Base-by-base conservation (phyloP, 176 grass and related monocot species). In the Oropetium thomaeum region DNA sequence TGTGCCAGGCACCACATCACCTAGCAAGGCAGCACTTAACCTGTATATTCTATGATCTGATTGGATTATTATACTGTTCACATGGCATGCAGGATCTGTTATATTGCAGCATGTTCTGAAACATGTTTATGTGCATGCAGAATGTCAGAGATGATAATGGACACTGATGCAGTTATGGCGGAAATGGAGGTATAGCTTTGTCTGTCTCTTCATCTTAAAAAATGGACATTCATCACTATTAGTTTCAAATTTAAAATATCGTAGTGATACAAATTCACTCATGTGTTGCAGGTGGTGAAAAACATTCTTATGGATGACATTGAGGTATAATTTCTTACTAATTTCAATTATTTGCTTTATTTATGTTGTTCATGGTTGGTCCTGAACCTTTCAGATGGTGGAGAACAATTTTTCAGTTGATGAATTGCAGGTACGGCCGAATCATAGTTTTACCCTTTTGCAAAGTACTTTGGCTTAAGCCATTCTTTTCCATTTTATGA, bases 171-270 rank as follows among this genome's bases (percentile, higher is more conserved):
- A 59, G 40, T 66, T 27, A 61, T 48, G 52, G n/a, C 33, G 30
- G 76, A 31, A 59, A 61, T 85, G 17, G 68, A 79, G 69, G 83
- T 85, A 73, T 34, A 64, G 26, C n/a, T 78, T 42, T 8, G 63
- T 43, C 70, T 9, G 2, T 66, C 43, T 26, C 29, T 5, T 44
- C 11, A 79, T 32, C 30, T 67, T 67, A 62, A 74, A 67, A 74
- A 16, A 7, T 59, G 58, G 19, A 19, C 27, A 59, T 35, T 34
- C 2, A 9, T 27, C 16, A 0, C 20, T 16, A 19, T 1, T 32
- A 31, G 5, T 66, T 78, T 32, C 20, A 66, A 25, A 58, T 41
- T 5, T 19, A n/a, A 70, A 58, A 38, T 62, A n/a, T n/a, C n/a
- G n/a, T 33, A 35, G 9, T 42, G 42, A 54, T 64, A 27, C 15